Evolutionary conservation across 176 grass and related monocot species (phyloP), one percentile per base, ranked within the genome.

Genomic region (Alloteropsis semialata): DNA sequence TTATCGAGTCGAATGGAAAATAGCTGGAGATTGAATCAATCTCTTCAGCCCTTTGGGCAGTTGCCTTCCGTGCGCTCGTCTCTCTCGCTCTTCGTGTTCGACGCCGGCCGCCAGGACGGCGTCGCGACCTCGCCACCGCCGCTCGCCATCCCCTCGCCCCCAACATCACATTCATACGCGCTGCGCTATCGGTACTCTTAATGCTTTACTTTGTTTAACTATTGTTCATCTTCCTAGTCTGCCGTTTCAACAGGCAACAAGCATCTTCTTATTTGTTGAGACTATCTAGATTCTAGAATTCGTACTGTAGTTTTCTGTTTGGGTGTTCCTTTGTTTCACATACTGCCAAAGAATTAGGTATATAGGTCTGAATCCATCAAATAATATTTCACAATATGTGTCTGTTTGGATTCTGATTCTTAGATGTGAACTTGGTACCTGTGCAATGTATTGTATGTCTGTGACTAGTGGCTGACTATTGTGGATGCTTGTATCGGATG

Each of bases 311-410:
- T 71, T 76, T 69, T 55, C 15, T 76, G 69, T 8, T 80, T 75
- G 53, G 70, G 19, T 81, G 41, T 77, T 53, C 45, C 18, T 34
- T 77, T 71, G 37, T 27, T 45, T 21, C 65, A 77, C 58, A 64
- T 86, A 78, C 83, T 33, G 72, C 83, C 83, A 86, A 82, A 46
- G 57, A 78, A 82, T 82, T 78, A 49, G 48, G 72, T 86, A 72
- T 49, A 28, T 79, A 77, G 37, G 28, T 72, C 55, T 65, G 36
- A 65, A 46, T 45, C 22, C 55, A 71, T 77, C 17, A 46, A 56
- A 46, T 59, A 65, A 46, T 81, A 16, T 79, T 82, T 3, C 14
- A 8, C 64, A 36, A 46, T 34, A 36, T 67, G 64, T 4, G 17
- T 30, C 27, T 70, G 8, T 75, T 66, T 76, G 62, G 33, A 77